Base-by-base conservation (phyloP, 805 yeast species). In the Candida berthetii region DNA sequence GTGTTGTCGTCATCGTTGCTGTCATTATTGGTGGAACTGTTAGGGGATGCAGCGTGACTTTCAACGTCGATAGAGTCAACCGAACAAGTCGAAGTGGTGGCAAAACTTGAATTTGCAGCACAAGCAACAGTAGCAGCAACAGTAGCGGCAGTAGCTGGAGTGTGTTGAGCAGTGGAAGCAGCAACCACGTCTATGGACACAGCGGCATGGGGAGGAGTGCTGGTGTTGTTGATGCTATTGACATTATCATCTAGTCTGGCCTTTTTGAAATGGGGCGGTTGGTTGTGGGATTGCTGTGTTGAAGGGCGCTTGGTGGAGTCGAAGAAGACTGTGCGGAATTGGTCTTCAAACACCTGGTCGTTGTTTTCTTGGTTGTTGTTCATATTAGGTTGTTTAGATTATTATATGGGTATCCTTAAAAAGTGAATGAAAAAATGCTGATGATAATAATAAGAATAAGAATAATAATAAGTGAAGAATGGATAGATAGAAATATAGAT, bases 321-420 rank as follows among this genome's bases (percentile, higher is more conserved):
- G 35, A 54, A 58, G 45, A 54, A 57, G 35, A 52, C 57, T 22
- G 43, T 48, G 42, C 58, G 48, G 47, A 55, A 54, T 39, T 57
- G 58, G 19, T 58, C 58, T 42, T 64, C 66, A 38, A 55, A 54
- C 32, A 58, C 48, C 42, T 65, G 68, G 38, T 66, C 66, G 42
- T 65, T 62, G 41, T 62, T 61, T 17, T 66, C 56, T 11, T 46
- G 27, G 40, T 53, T 54, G 45, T 68, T 64, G 43, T 68, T 65
- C 28, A 61, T 27, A 9, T 22, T 22, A 9, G 25, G 6, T 22
- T 22, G 25, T 7, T n/a, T n/a, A n/a, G n/a, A n/a, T n/a, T n/a
- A n/a, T n/a, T n/a, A n/a, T n/a, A n/a, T n/a, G n/a, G n/a, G n/a
- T n/a, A n/a, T n/a, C n/a, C n/a, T n/a, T n/a, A n/a, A n/a, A n/a